phyloP scores from a whole-genome alignment of 2,329 filamentous ascomycete genomes.

The Phaeosphaeriaceae sp. region DNA sequence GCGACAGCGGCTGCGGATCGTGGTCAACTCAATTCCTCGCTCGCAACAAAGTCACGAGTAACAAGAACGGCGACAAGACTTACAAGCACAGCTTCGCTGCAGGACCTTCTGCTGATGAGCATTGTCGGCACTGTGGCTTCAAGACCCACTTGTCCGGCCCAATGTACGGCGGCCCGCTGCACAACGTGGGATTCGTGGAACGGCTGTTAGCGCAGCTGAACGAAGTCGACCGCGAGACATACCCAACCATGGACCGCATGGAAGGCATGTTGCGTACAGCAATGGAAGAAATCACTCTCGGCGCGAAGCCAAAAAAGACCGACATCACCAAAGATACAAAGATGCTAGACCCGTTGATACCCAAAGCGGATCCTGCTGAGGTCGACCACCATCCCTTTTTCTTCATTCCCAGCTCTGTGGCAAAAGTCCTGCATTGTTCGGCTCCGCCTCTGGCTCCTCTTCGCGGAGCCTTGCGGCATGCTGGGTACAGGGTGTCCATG shows the following conservation, averaged over 20 bases:
- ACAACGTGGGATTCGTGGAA: slow-evolving; percentile 83
- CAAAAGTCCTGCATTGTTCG: slow-evolving; percentile 78
- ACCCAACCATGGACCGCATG: slow-evolving; percentile 80
- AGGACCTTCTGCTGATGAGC: slow-evolving; percentile 69
- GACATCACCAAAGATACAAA: slow-evolving; percentile 25
- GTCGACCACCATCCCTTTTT: slow-evolving; percentile 85
- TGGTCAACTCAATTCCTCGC: slow-evolving; percentile 85
- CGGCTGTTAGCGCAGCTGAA: slow-evolving; percentile 77
- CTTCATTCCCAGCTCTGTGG: slow-evolving; percentile 76
- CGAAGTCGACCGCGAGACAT: slow-evolving; percentile 69
- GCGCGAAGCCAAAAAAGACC: slow-evolving; percentile 23
- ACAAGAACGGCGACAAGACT: slow-evolving; percentile 71
- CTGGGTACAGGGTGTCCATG: slow-evolving; percentile 83
- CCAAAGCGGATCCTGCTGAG: slow-evolving; percentile 41
- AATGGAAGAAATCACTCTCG: slow-evolving; percentile 70
- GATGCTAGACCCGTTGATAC: slow-evolving; percentile 47
- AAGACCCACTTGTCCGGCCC: slow-evolving; percentile 90
- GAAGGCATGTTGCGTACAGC: slow-evolving; percentile 92
- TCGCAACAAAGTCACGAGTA: slow-evolving; percentile 68
- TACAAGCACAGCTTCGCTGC: slow-evolving; percentile 81
- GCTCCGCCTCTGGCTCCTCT: slow-evolving; percentile 82
- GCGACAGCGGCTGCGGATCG: slow-evolving; percentile 88
- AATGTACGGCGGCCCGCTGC: slow-evolving; percentile 92
- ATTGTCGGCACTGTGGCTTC: slow-evolving; percentile 83
- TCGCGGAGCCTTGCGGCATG: slow-evolving; percentile 78